Conservation (phyloP, 768 basidiomycete genomes). For the Pulveroboletus sp. region DNA sequence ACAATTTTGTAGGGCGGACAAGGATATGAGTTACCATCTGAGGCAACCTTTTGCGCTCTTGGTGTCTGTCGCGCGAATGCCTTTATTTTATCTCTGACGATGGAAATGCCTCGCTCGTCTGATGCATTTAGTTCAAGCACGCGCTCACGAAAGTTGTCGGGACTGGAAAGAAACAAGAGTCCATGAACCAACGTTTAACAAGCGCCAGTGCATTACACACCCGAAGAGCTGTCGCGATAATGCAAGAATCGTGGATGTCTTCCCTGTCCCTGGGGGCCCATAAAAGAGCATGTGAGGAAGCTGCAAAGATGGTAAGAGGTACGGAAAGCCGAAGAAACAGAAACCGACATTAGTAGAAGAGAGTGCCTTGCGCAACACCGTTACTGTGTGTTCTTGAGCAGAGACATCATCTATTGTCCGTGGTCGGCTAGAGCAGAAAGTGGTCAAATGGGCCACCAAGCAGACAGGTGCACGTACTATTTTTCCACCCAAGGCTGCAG, state of each 20-base stretch:
- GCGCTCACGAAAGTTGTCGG: constrained; percentile 88
- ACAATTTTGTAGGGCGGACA: constrained; percentile 99
- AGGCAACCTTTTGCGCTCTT: constrained; percentile 68
- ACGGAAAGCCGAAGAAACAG: neutral
- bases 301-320: constrained; percentile 43
- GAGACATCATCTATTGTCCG: constrained; percentile 98
- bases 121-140: constrained; percentile 98
- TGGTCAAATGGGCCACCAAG: neutral
- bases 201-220: constrained; percentile 40
- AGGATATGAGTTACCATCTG: constrained; percentile 82
- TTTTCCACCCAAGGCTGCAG: constrained; percentile 98
- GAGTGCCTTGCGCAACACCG: constrained; percentile 87
- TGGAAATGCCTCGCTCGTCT: constrained; percentile 95
- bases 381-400: constrained; percentile 94
- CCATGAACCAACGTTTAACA: neutral
- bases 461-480: constrained; percentile 61
- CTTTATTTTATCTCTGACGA: constrained; percentile 99
- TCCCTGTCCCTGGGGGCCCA: constrained; percentile 97
- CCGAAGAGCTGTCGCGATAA: constrained; percentile 93
- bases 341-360: constrained; percentile 82
- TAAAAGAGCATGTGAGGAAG: constrained; percentile 99
- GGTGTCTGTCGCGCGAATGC: constrained; percentile 93
- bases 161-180: constrained; percentile 45
- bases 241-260: constrained; percentile 97
- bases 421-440: constrained; percentile 64